These are phyloP conservation scores for Trametes punicea DNA, from an alignment of 768 basidiomycete species.

Conservation along the genomic window DNA sequence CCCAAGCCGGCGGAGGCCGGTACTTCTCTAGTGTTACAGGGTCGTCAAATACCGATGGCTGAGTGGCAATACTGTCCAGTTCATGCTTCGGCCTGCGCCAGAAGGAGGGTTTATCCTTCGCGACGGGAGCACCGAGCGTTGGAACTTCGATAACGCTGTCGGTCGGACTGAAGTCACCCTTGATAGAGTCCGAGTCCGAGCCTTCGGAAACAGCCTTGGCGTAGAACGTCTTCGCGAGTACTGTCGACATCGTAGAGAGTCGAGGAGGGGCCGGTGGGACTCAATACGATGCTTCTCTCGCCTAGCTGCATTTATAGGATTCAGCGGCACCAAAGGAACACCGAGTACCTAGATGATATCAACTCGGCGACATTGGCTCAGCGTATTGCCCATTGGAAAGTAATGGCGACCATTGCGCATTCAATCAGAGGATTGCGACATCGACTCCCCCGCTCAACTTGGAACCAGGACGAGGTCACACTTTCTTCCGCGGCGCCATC, in stretches of 20 bases:
- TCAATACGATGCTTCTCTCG: neutral
- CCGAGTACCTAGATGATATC: conserved; percentile 17
- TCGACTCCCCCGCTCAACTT: conserved; percentile 10
- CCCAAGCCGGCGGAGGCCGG: conserved; percentile 50
- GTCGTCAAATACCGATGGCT: conserved; percentile 62
- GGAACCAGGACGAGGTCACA: conserved; percentile 9
- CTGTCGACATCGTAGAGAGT: conserved; percentile 19
- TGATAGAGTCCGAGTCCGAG: conserved; percentile 14
- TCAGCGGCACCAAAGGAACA: neutral
- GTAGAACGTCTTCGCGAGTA: conserved; percentile 11
- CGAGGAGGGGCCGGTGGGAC: conserved; percentile 9
- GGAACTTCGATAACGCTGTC: conserved; percentile 20
- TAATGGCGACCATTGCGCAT: conserved; percentile 27
- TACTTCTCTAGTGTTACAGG: conserved; percentile 47
- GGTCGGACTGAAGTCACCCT: conserved; percentile 20
- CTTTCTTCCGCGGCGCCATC: neutral
- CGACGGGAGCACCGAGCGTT: conserved; percentile 27
- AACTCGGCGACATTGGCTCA: conserved; percentile 13
- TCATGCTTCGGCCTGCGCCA: conserved; percentile 34
- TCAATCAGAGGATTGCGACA: conserved; percentile 28
- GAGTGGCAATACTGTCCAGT: conserved; percentile 54
- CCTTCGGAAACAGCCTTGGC: conserved; percentile 4
- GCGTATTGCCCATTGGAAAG: conserved; percentile 18
- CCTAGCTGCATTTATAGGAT: conserved; percentile 9
- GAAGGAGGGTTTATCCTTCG: conserved; percentile 27